Evolutionary conservation across 768 basidiomycete genomes (phyloP).

Genomic region (Leccinum arenicola): DNA sequence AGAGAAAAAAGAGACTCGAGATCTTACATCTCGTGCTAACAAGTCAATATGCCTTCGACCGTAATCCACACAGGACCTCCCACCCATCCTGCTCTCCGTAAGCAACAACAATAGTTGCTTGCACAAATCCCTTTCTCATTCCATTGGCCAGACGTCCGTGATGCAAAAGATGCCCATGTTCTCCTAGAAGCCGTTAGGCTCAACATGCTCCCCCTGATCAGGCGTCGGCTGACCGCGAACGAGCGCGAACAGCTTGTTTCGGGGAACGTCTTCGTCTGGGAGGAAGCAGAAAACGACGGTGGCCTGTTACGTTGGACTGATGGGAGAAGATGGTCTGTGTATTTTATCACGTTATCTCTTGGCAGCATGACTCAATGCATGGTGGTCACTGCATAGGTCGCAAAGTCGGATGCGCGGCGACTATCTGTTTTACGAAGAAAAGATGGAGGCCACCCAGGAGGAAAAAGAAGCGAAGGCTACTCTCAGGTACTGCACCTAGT

Average conservation of each 20-base stretch:
- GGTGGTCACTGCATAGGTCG: slow-evolving; percentile 48
- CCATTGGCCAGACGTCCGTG: slow-evolving; percentile 57
- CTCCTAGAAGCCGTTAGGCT: slow-evolving; percentile 75
- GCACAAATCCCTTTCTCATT: neutral
- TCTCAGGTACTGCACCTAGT: slow-evolving; percentile 46
- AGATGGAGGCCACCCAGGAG: slow-evolving; percentile 76
- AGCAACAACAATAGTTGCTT: slow-evolving; percentile 22
- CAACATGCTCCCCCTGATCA: slow-evolving; percentile 67
- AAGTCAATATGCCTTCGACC: slow-evolving; percentile 17
- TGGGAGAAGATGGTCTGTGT: slow-evolving; percentile 66
- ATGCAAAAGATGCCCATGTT: slow-evolving; percentile 76
- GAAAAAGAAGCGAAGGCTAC: slow-evolving; percentile 78
- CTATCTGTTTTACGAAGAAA: slow-evolving; percentile 82
- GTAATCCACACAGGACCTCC: slow-evolving; percentile 23
- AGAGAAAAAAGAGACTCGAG: slow-evolving; percentile 1
- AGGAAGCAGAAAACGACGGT: slow-evolving; percentile 75
- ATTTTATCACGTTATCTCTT: neutral
- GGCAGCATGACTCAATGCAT: slow-evolving; percentile 2
- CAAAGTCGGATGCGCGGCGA: slow-evolving; percentile 83
- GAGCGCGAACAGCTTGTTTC: slow-evolving; percentile 69
- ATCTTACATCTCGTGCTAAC: slow-evolving; percentile 4
- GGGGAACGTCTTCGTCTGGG: slow-evolving; percentile 84
- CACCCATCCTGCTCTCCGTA: slow-evolving; percentile 32
- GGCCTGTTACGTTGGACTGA: slow-evolving; percentile 75
- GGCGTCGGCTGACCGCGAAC: slow-evolving; percentile 61